A percentile compares a stretch with the other conserved stretches of the same genome.
phyloP scores from a whole-genome alignment of 164 flowering plant genomes.

The Tetrastigma voinierianum region DNA sequence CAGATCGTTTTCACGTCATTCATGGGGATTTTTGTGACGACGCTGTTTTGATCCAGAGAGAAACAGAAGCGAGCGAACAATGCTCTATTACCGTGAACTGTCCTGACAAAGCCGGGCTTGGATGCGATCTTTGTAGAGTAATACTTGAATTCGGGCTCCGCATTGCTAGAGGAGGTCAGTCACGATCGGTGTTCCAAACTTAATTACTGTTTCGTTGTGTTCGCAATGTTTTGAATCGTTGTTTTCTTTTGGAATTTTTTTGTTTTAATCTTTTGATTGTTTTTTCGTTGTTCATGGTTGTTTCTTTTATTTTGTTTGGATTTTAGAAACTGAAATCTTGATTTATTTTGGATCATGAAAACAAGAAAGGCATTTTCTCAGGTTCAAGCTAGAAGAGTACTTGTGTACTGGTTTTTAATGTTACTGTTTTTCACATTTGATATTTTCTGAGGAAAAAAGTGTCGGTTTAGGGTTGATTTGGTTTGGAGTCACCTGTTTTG shows the following conservation, averaged over 20 bases:
- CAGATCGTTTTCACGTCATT: background rate
- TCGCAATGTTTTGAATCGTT: background rate
- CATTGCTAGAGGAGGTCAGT: slow-evolving; percentile 56
- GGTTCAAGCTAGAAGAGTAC: too few species aligned
- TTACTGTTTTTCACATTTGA: too few species aligned
- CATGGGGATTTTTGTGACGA: slow-evolving; percentile 64
- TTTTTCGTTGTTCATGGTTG: too few species aligned
- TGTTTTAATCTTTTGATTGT: background rate
- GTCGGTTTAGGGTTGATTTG: too few species aligned
- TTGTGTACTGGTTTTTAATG: too few species aligned
- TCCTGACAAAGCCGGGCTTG: slow-evolving; percentile 76
- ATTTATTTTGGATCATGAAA: too few species aligned
- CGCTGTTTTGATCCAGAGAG: slow-evolving; percentile 43
- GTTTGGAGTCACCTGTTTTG: too few species aligned
- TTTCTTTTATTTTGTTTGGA: too few species aligned
- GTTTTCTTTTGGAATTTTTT: background rate
- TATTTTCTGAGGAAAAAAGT: too few species aligned
- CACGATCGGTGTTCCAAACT: background rate
- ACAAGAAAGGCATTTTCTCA: too few species aligned
- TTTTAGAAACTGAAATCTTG: too few species aligned
- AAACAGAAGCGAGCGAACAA: slow-evolving; percentile 43
- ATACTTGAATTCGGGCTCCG: slow-evolving; percentile 61
- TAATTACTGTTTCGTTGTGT: background rate
- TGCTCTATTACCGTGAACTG: slow-evolving; percentile 66
- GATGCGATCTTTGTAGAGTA: slow-evolving; percentile 67